These are phyloP conservation scores for Solanum tacnaense DNA, from an alignment of 257 asterid genomes.

Conservation along the genomic window DNA sequence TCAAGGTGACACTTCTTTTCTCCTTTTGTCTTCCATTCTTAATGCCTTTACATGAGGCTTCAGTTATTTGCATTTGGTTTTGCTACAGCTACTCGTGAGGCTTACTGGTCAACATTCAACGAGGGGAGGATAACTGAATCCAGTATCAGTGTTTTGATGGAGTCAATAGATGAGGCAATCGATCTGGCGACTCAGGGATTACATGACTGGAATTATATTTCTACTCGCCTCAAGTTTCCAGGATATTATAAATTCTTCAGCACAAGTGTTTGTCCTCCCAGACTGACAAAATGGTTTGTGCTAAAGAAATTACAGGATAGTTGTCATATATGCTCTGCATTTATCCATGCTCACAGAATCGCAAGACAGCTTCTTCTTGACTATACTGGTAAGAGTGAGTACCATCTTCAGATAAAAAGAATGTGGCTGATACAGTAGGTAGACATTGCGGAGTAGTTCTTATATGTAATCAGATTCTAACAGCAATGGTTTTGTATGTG, in stretches of 20 bases:
- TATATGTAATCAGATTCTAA: background rate
- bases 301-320: background rate
- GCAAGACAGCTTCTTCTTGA: background rate
- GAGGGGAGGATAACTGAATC: background rate
- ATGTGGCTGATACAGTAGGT: background rate
- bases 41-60: background rate
- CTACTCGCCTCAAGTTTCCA: background rate
- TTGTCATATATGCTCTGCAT: background rate
- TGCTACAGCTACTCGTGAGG: background rate
- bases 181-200: background rate
- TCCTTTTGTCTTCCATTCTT: background rate
- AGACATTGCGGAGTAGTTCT: background rate
- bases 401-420: background rate
- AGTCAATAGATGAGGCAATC: background rate
- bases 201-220: background rate
- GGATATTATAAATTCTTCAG: background rate
- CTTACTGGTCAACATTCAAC: background rate
- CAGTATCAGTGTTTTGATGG: background rate
- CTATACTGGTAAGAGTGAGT: background rate
- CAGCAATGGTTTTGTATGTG: background rate
- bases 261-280: background rate
- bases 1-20: background rate
- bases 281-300: background rate
- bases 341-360: background rate
- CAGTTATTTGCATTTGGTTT: background rate